Evolutionary conservation across 495 filamentous ascomycete genomes (phyloP), one percentile per base, ranked within the genome.

Genomic region (Podospora australis): DNA sequence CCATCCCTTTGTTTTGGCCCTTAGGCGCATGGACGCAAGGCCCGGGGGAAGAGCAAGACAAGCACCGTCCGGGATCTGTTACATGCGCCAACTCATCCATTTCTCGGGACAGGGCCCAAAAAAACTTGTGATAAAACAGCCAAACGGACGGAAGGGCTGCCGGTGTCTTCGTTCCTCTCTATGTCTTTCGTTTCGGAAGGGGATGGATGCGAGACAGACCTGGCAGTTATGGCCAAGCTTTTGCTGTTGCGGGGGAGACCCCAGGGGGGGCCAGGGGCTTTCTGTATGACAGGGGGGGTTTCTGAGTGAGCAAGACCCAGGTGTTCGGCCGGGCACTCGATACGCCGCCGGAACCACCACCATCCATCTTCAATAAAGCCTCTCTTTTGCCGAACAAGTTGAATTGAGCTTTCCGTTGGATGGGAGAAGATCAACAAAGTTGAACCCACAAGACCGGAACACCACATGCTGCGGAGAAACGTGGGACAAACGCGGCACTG

Each of bases 91-190:
- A 44, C 23, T 41, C 42, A 36, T 32, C 48, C 41, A 35, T 16
- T 43, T 43, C 32, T 36, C 34, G 34, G 57, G 39, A 44, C n/a
- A 43, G 35, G 21, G 25, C 43, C 52, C 45, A 32, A 25, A 34
- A 49, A 46, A 49, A 36, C 34, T 11, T 49, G 24, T n/a, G n/a
- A n/a, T n/a, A n/a, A n/a, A n/a, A n/a, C n/a, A n/a, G n/a, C 40
- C 22, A 62, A 57, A 62, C 59, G 59, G 59, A 48, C 39, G 22
- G 48, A 51, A 52, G 49, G 55, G 49, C 46, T 59, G 57, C 53
- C 55, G 51, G 48, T 23, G 41, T 51, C 40, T 32, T 48, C 23
- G n/a, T n/a, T n/a, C n/a, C n/a, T n/a, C n/a, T n/a, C n/a, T n/a
- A n/a, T n/a, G n/a, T 16, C 41, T 20, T 47, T 41, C 22, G 54